These are phyloP conservation scores for Lentinus tigrinus DNA, from an alignment of 768 basidiomycete genomes.

Conservation along the genomic window DNA sequence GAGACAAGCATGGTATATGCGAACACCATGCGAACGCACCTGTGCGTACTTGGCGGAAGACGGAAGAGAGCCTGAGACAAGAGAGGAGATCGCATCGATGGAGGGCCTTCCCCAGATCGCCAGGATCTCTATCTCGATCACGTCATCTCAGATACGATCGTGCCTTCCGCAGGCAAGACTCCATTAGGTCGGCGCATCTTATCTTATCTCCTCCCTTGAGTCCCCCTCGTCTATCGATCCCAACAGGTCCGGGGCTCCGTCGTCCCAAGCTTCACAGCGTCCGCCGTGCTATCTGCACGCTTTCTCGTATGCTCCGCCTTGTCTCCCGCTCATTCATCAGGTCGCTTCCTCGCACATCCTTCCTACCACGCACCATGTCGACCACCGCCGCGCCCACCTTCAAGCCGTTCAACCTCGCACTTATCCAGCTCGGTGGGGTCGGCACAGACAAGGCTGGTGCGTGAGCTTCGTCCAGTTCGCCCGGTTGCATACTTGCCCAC, in stretches of 20 bases:
- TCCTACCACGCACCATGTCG: constrained; percentile 16
- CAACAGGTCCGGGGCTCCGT: neutral
- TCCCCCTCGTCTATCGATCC: neutral
- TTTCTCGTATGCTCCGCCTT: constrained; percentile 3
- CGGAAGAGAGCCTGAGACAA: no score
- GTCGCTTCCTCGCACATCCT: neutral
- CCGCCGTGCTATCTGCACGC: neutral
- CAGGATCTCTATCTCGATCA: neutral
- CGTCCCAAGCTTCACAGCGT: neutral
- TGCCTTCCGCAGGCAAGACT: neutral
- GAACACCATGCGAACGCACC: no score
- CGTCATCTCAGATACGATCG: neutral
- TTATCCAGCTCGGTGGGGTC: constrained; percentile 85
- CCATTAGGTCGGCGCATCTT: neutral
- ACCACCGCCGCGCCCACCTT: constrained; percentile 38
- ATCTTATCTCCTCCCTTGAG: constrained; percentile 7
- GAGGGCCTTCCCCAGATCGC: no score
- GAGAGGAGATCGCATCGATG: no score
- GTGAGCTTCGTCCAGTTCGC: neutral
- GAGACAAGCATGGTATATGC: no score
- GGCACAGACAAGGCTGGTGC: constrained; percentile 60
- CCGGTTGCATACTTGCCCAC: neutral
- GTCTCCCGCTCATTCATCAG: neutral
- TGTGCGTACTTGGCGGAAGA: no score
- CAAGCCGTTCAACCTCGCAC: constrained; percentile 79